Evolutionary conservation across 371 early-diverging fungal species (phyloP).

Genomic region (Apophysomyces elegans): DNA sequence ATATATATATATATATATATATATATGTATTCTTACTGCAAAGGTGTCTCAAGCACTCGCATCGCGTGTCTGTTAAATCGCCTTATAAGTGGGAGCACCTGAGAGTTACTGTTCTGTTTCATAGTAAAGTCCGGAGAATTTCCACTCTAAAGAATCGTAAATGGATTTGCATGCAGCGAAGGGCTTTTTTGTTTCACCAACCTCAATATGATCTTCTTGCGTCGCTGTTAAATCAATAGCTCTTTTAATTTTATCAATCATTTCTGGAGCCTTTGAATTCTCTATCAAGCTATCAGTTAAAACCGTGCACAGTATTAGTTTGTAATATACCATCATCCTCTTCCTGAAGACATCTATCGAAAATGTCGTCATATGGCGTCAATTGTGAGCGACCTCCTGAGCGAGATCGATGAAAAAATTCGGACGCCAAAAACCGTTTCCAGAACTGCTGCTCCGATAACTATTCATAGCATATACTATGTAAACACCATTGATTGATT

Average conservation of each 20-base stretch:
- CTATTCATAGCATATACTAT: constrained; percentile 27
- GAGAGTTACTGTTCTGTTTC: constrained; percentile 71
- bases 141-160: constrained; percentile 54
- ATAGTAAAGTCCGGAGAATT: constrained; percentile 90
- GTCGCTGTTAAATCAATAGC: constrained; percentile 84
- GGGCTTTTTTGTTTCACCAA: constrained; percentile 21
- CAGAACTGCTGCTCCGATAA: constrained; percentile 85
- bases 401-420: constrained; percentile 85
- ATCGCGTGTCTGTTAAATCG: constrained; percentile 91
- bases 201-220: constrained; percentile 77
- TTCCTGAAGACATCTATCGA: constrained; percentile 80
- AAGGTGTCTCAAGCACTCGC: constrained; percentile 68
- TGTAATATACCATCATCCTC: constrained; percentile 69
- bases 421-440: constrained; percentile 85
- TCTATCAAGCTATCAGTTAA: constrained; percentile 20
- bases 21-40: constrained; percentile 26
- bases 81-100: constrained; percentile 82
- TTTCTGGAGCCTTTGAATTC: constrained; percentile 53
- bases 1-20: background rate
- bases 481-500: background rate
- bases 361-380: constrained; percentile 79
- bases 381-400: constrained; percentile 60
- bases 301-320: background rate
- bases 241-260: constrained; percentile 60
- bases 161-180: background rate